A percentile compares a stretch with the other conserved stretches of the same genome.
Conservation (phyloP, 768 basidiomycete species). For the Leucogyrophana mollusca region DNA sequence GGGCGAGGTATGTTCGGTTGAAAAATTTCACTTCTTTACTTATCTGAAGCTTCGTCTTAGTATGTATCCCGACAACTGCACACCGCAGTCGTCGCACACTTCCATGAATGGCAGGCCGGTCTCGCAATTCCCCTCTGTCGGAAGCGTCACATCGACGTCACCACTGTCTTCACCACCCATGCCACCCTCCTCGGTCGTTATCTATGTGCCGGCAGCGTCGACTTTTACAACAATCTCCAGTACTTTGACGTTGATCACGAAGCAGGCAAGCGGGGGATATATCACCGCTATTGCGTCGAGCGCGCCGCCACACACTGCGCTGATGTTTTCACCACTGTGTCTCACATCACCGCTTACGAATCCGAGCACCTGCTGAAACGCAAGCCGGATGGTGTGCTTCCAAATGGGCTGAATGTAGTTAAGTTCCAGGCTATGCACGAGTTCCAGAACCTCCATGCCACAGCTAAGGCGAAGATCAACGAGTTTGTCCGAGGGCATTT, state of each 20-base stretch:
- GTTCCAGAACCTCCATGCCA: constrained; percentile 93
- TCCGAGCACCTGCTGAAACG: constrained; percentile 94
- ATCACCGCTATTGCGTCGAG: constrained; percentile 98
- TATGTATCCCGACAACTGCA: constrained; percentile 78
- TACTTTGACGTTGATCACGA: constrained; percentile 99
- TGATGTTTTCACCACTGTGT: constrained; percentile 98
- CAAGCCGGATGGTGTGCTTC: constrained; percentile 95
- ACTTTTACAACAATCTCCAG: constrained; percentile 99
- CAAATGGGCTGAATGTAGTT: constrained; percentile 97
- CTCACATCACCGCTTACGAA: constrained; percentile 98
- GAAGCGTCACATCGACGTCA: constrained; percentile 96
- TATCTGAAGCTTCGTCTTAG: constrained; percentile 37
- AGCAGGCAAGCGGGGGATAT: constrained; percentile 98
- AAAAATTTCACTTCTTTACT: not conserved
- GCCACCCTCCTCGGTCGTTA: constrained; percentile 98
- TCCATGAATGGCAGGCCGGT: constrained; percentile 99
- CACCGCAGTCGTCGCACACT: constrained; percentile 93
- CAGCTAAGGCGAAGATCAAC: constrained; percentile 95
- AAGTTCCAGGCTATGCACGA: constrained; percentile 99
- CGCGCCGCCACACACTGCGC: constrained; percentile 92
- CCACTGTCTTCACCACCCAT: constrained; percentile 98
- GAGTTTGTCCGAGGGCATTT: constrained; percentile 98
- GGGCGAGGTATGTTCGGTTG: constrained; percentile 72
- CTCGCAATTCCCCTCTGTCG: constrained; percentile 92
- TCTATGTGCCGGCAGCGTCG: constrained; percentile 96